phyloP scores from a whole-genome alignment of 1,139 yeast species.

The Saccharomyces hybrid region DNA sequence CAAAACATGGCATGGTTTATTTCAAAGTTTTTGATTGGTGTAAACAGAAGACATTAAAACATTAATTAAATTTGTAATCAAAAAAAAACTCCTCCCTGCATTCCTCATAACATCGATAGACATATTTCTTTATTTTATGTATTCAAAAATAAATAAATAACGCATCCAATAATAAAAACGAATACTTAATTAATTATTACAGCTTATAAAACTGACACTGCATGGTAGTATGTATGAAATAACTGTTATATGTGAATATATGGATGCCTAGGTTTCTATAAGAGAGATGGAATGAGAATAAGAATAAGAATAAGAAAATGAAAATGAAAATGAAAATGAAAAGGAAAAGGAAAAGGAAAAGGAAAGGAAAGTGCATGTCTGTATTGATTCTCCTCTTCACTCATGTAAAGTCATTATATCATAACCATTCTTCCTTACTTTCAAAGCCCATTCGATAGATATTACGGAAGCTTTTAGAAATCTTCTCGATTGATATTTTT shows the following conservation, averaged over 20 bases:
- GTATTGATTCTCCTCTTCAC: constrained; percentile 2
- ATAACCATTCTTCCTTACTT: constrained; percentile 31
- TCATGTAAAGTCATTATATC: constrained; percentile 35
- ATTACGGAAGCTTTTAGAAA: constrained; percentile 81
- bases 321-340: not conserved
- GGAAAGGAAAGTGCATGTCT: not conserved
- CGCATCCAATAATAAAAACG: not conserved
- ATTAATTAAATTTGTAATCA: constrained; percentile 26
- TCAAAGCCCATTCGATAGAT: constrained; percentile 83
- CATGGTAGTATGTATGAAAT: not conserved
- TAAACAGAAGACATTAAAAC: constrained; percentile 1
- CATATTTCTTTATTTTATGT: not conserved
- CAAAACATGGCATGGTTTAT: constrained; percentile 19
- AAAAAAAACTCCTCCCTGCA: constrained; percentile 11
- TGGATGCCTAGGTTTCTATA: not conserved
- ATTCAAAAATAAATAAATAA: not conserved
- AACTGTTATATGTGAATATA: not conserved
- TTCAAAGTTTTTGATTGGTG: constrained; percentile 16
- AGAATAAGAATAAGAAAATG: not conserved
- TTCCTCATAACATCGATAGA: not conserved
- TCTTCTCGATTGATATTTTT: constrained; percentile 80
- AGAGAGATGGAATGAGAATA: not conserved
- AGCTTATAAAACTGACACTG: not conserved
- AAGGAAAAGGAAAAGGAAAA: too few species aligned
- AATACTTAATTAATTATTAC: not conserved